phyloP scores from a whole-genome alignment of 163 green algal genomes.

The Volvox carteri region DNA sequence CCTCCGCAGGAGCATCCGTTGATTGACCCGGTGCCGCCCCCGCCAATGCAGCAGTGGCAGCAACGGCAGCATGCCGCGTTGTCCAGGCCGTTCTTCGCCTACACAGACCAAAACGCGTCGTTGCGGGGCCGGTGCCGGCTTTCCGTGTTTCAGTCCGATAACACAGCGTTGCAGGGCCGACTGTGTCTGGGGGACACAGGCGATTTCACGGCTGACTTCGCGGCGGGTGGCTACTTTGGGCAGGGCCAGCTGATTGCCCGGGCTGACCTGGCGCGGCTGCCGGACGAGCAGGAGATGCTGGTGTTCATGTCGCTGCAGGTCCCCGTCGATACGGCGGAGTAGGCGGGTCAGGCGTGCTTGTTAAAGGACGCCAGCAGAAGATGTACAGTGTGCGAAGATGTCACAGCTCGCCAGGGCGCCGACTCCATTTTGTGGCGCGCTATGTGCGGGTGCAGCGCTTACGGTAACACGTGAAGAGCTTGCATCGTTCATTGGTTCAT shows the following conservation, averaged over 20 bases:
- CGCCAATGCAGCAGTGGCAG: no score
- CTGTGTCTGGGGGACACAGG: constrained; percentile 35
- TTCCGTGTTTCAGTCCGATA: constrained; percentile 28
- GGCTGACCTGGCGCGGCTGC: constrained; percentile 12
- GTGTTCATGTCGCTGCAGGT: constrained; percentile 34
- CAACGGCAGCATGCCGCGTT: background rate
- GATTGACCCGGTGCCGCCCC: no score
- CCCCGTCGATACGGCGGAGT: background rate
- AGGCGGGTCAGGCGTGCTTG: no score
- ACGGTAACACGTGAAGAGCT: no score
- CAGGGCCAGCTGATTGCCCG: background rate
- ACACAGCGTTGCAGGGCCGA: background rate
- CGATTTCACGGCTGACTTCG: constrained; percentile 29
- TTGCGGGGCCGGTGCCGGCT: constrained; percentile 44
- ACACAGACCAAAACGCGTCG: background rate
- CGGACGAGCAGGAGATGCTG: constrained; percentile 5
- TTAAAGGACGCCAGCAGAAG: no score
- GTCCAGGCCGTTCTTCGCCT: background rate
- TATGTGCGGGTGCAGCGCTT: no score
- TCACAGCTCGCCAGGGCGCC: no score
- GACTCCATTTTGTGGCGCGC: no score
- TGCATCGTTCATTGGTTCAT: no score
- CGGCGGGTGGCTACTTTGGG: constrained; percentile 41
- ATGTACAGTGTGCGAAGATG: no score
- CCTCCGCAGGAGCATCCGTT: background rate